Conservation (phyloP, 2,329 filamentous ascomycete species). For the Alternaria gansuensis region DNA sequence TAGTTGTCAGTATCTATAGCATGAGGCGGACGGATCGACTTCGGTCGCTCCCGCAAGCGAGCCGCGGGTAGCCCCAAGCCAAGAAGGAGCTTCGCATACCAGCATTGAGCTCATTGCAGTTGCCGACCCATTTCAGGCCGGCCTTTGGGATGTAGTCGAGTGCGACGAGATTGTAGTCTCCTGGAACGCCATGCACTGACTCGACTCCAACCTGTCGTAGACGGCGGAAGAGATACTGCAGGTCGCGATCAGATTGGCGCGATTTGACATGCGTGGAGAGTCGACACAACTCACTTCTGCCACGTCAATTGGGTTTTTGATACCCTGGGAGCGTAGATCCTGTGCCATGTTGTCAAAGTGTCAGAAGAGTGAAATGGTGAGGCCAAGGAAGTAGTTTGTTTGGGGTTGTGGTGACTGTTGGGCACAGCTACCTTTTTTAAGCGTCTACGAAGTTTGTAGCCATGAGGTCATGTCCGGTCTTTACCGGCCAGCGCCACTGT, state of each 20-base stretch:
- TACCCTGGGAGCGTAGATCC: constrained; percentile 54
- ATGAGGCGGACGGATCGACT: constrained; percentile 1
- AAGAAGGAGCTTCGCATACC: constrained; percentile 47
- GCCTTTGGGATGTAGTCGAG: constrained; percentile 66
- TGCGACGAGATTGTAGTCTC: constrained; percentile 59
- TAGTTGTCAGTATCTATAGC: constrained; percentile 7
- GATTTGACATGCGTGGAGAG: not conserved
- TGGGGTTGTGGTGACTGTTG: constrained; percentile 23
- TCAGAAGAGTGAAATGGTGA: constrained; percentile 7
- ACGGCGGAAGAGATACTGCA: constrained; percentile 52
- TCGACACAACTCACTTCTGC: constrained; percentile 59
- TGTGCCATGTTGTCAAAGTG: constrained; percentile 43
- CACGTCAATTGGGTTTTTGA: constrained; percentile 63
- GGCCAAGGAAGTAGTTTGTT: constrained; percentile 11
- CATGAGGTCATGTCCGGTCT: constrained; percentile 25
- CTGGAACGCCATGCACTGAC: constrained; percentile 59
- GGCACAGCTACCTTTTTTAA: constrained; percentile 28
- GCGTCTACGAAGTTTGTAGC: constrained; percentile 8
- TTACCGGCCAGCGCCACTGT: constrained; percentile 21
- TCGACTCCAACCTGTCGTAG: constrained; percentile 56
- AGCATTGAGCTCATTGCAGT: constrained; percentile 69
- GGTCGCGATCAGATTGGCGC: constrained; percentile 18
- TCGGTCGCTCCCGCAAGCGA: constrained; percentile 13
- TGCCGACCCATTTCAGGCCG: constrained; percentile 67
- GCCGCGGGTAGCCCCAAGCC: not conserved